phyloP scores from a whole-genome alignment of 345 rosid genomes.

The Bretschneidera sinensis region DNA sequence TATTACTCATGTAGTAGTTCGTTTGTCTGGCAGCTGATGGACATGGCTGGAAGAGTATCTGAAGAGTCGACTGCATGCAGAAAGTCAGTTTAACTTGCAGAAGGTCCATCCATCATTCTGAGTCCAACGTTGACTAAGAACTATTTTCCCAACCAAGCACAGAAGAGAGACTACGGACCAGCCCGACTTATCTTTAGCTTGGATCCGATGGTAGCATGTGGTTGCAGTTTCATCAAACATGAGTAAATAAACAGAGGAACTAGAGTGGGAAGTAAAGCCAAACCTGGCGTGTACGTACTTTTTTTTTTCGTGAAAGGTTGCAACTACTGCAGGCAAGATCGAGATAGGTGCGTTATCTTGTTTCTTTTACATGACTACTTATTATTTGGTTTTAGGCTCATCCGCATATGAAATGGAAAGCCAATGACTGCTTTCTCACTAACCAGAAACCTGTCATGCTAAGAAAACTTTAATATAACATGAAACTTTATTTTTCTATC shows the following conservation, averaged over 20 bases:
- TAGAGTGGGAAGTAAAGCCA: constrained; percentile 26
- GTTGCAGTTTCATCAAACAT: neutral
- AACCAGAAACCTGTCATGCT: too few species aligned
- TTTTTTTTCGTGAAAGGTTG: constrained; percentile 1
- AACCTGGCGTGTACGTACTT: constrained; percentile 22
- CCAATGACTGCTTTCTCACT: neutral
- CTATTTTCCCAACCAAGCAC: neutral
- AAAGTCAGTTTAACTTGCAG: constrained; percentile 2
- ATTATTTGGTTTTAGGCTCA: too few species aligned
- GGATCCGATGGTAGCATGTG: neutral
- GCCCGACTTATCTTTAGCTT: constrained; percentile 3
- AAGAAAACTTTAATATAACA: too few species aligned
- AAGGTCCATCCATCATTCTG: neutral
- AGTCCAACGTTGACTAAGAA: constrained; percentile 1
- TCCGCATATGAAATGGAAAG: neutral
- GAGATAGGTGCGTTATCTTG: neutral
- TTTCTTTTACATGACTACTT: too few species aligned
- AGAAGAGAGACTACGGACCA: neutral
- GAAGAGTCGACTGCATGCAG: constrained; percentile 14
- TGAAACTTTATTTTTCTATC: too few species aligned
- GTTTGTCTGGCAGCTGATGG: constrained; percentile 32
- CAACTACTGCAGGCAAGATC: neutral
- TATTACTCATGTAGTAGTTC: neutral
- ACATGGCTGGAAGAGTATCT: constrained; percentile 26
- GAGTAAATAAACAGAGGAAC: constrained; percentile 14